Evolutionary conservation across 495 filamentous ascomycete species (phyloP).

Genomic region (Annulohypoxylon bovei): DNA sequence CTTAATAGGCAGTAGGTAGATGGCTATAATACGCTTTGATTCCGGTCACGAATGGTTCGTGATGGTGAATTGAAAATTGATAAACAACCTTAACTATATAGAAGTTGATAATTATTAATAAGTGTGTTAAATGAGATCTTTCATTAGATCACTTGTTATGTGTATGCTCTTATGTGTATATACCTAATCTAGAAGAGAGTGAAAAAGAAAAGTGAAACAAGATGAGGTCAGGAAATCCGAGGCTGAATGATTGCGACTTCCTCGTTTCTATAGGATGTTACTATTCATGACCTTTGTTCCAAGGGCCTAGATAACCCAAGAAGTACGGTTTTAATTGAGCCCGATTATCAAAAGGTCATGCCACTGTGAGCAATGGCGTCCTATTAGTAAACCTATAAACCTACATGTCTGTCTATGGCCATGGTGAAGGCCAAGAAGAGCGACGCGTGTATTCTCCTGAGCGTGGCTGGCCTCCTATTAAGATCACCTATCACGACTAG

Average conservation of each 20-base stretch:
- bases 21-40: too few species aligned
- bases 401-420: neutral
- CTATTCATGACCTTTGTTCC: too few species aligned
- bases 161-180: neutral
- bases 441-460: neutral
- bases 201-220: neutral
- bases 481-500: neutral
- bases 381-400: neutral
- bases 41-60: too few species aligned
- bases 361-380: neutral
- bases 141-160: neutral
- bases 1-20: too few species aligned
- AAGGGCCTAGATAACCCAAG: neutral
- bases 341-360: too few species aligned
- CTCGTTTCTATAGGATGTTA: neutral
- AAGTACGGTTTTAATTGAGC: too few species aligned
- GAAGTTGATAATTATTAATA: too few species aligned
- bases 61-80: too few species aligned
- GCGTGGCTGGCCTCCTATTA: neutral
- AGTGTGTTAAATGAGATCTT: too few species aligned
- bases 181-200: neutral
- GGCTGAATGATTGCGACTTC: neutral
- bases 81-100: too few species aligned
- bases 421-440: neutral
- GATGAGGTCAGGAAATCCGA: neutral